A percentile compares a stretch with the other conserved stretches of the same genome.
Evolutionary conservation across 495 filamentous ascomycete genomes (phyloP).

Genomic region (Penicillium nucicola): DNA sequence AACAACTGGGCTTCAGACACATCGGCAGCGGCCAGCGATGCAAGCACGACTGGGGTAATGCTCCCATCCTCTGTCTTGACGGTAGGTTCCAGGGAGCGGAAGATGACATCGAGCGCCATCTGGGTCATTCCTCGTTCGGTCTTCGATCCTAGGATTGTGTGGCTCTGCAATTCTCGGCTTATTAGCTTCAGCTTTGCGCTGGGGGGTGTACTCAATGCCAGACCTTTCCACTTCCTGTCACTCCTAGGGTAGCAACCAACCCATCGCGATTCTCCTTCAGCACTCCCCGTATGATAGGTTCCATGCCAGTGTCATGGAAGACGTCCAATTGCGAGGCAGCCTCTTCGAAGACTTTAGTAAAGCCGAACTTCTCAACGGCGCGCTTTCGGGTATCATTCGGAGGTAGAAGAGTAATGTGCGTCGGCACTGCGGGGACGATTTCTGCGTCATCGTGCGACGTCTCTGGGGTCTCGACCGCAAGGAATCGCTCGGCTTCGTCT

Average conservation of each 20-base stretch:
- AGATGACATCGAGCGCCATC: slow-evolving; percentile 85
- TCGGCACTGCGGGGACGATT: slow-evolving; percentile 50
- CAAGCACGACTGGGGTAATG: slow-evolving; percentile 58
- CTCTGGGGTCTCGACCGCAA: slow-evolving; percentile 66
- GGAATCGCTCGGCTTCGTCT: slow-evolving; percentile 62
- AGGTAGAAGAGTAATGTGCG: slow-evolving; percentile 84
- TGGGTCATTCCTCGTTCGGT: slow-evolving; percentile 86
- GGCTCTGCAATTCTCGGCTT: slow-evolving; percentile 58
- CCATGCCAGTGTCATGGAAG: slow-evolving; percentile 77
- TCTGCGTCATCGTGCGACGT: slow-evolving; percentile 21
- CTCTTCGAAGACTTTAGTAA: slow-evolving; percentile 92
- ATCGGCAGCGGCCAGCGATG: slow-evolving; percentile 72
- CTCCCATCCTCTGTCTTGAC: slow-evolving; percentile 58
- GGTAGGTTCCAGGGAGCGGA: slow-evolving; percentile 67
- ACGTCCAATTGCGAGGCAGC: slow-evolving; percentile 78
- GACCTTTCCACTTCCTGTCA: slow-evolving; percentile 96
- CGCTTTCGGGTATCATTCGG: slow-evolving; percentile 75
- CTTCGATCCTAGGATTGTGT: slow-evolving; percentile 92
- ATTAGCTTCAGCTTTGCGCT: slow-evolving; percentile 10
- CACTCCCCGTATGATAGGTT: slow-evolving; percentile 74
- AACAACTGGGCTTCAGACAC: slow-evolving; percentile 81
- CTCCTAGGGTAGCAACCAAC: slow-evolving; percentile 85
- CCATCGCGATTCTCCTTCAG: slow-evolving; percentile 81
- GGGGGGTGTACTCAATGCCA: slow-evolving; percentile 4
- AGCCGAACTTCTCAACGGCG: slow-evolving; percentile 89